Evolutionary conservation across 1,284 basidiomycete genomes (phyloP).

Genomic region (Melampsora larici-populina): DNA sequence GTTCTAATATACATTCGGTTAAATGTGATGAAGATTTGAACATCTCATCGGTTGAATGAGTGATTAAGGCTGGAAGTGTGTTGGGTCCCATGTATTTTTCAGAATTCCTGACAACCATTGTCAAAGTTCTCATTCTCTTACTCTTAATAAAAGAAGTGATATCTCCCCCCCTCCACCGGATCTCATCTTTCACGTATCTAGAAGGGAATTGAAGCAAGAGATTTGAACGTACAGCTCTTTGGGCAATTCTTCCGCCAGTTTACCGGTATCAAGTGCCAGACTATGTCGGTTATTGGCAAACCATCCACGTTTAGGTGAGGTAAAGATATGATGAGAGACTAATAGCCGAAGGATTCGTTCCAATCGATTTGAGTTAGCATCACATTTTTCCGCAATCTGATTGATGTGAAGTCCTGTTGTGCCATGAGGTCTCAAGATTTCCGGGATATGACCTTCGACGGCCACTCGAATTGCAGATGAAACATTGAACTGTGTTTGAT

Average conservation of each 20-base stretch:
- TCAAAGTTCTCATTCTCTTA: too few species aligned
- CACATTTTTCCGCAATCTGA: slow-evolving; percentile 22
- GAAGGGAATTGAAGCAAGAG: background rate
- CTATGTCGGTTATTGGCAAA: slow-evolving; percentile 42
- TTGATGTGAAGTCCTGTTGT: slow-evolving; percentile 24
- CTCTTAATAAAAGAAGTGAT: background rate
- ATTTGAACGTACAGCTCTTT: slow-evolving; percentile 37
- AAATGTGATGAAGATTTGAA: slow-evolving; percentile 41
- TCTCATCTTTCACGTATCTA: background rate
- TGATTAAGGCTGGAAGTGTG: slow-evolving; percentile 38
- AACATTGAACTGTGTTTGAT: slow-evolving; percentile 31
- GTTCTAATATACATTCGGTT: slow-evolving; percentile 42
- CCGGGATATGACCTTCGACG: slow-evolving; percentile 38
- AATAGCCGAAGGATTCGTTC: slow-evolving; percentile 33
- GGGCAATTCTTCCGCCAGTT: slow-evolving; percentile 35
- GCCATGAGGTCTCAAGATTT: slow-evolving; percentile 33
- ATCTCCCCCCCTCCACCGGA: background rate
- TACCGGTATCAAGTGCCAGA: slow-evolving; percentile 39
- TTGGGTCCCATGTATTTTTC: slow-evolving; percentile 44
- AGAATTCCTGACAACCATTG: slow-evolving; percentile 17
- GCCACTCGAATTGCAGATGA: slow-evolving; percentile 42
- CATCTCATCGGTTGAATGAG: slow-evolving; percentile 43
- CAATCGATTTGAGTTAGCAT: slow-evolving; percentile 30
- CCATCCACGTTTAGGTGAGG: slow-evolving; percentile 32
- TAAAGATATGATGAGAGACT: slow-evolving; percentile 41